Percentiles rank a stretch among this genome's conserved stretches.
Evolutionary conservation across 176 grass and related monocot species (phyloP).

Genomic region (maize (Zea mays)): Zm-B73-REFERENCE-NAM-5.0 NC_050101.1:77648501-77649000

Average conservation of each 20-base stretch:
- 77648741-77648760: background rate
- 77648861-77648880: too few species aligned
- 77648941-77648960: too few species aligned
- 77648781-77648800: background rate
- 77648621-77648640: slow-evolving; percentile 27
- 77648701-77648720: slow-evolving; percentile 19
- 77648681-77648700: slow-evolving; percentile 6
- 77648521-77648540: background rate
- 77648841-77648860: too few species aligned
- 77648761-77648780: background rate
- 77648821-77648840: background rate
- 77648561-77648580: background rate
- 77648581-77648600: too few species aligned
- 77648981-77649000: too few species aligned
- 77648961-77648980: too few species aligned
- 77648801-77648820: background rate
- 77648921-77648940: too few species aligned
- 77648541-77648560: background rate
- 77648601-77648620: background rate
- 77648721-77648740: slow-evolving; percentile 5
- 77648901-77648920: too few species aligned
- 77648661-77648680: slow-evolving; percentile 1
- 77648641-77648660: slow-evolving; percentile 9
- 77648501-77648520: background rate
- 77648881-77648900: too few species aligned